These are phyloP conservation scores for Capsicum baccatum DNA, from an alignment of 257 asterid species.

Conservation along the genomic window DNA sequence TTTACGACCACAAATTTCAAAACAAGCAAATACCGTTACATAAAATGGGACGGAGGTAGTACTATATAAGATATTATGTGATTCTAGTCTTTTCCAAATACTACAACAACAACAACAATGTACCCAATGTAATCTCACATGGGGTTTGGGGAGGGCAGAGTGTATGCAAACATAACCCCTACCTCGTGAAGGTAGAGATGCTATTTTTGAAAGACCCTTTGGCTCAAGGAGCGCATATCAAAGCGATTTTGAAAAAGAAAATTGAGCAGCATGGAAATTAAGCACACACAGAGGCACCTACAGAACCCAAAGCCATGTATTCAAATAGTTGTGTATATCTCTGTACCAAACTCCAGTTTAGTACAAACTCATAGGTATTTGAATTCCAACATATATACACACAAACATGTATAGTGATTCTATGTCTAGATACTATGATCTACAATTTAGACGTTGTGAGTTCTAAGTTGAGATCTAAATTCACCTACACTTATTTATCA, in stretches of 20 bases:
- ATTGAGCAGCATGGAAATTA: background rate
- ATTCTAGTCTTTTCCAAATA: background rate
- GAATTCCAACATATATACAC: background rate
- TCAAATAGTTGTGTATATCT: conserved; percentile 15
- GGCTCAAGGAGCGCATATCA: background rate
- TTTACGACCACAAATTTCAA: background rate
- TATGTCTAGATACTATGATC: background rate
- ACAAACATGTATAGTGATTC: background rate
- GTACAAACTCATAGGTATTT: conserved; percentile 15
- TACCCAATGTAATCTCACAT: too few relatives aligned
- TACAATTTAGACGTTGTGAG: conserved; percentile 11
- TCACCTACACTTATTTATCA: background rate
- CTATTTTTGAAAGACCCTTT: too few relatives aligned
- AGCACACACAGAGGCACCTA: background rate
- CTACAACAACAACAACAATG: background rate
- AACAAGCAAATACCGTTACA: background rate
- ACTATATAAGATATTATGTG: background rate
- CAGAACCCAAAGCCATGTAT: background rate
- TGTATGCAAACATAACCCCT: too few relatives aligned
- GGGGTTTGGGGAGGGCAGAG: too few relatives aligned
- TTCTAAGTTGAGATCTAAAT: conserved; percentile 27
- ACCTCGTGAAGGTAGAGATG: too few relatives aligned
- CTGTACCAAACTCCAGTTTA: conserved; percentile 13
- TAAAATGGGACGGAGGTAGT: too few relatives aligned
- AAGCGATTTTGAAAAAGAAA: background rate